Evolutionary conservation across 148 eudicot genomes (phyloP).

Genomic region (Rhododendron kiyosumense): DNA sequence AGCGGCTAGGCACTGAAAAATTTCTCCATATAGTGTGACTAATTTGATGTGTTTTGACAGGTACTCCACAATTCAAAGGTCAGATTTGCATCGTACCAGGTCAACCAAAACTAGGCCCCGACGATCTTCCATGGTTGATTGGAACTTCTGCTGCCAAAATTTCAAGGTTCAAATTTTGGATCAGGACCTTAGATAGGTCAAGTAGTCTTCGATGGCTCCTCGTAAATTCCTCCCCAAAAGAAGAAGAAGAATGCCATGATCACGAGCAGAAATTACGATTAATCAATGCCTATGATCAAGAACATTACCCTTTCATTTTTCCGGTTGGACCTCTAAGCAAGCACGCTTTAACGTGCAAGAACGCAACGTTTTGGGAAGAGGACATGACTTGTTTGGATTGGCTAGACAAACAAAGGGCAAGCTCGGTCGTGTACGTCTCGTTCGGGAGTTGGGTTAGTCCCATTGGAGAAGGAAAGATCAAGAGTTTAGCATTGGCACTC

Average conservation of each 20-base stretch:
- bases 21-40: background rate
- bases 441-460: conserved; percentile 97
- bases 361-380: conserved; percentile 46
- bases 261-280: background rate
- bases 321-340: conserved; percentile 36
- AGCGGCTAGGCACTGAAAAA: too few species aligned
- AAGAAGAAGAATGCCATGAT: background rate
- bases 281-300: background rate
- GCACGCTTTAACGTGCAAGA: background rate
- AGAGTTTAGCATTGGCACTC: conserved; percentile 46
- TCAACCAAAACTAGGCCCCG: conserved; percentile 22
- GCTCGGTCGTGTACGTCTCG: conserved; percentile 66
- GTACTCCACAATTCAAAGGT: conserved; percentile 9
- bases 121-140: conserved; percentile 47
- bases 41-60: background rate
- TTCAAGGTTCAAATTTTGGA: conserved; percentile 45
- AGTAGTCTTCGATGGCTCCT: conserved; percentile 23
- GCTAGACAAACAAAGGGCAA: conserved; percentile 43
- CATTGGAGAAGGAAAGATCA: conserved; percentile 46
- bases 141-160: conserved; percentile 27
- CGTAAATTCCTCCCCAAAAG: conserved; percentile 44
- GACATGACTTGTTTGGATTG: conserved; percentile 58
- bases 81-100: conserved; percentile 15
- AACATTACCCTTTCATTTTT: conserved; percentile 19
- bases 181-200: conserved; percentile 27